phyloP scores from a whole-genome alignment of 2,329 filamentous ascomycete genomes.

The Didymella arachidicola region DNA sequence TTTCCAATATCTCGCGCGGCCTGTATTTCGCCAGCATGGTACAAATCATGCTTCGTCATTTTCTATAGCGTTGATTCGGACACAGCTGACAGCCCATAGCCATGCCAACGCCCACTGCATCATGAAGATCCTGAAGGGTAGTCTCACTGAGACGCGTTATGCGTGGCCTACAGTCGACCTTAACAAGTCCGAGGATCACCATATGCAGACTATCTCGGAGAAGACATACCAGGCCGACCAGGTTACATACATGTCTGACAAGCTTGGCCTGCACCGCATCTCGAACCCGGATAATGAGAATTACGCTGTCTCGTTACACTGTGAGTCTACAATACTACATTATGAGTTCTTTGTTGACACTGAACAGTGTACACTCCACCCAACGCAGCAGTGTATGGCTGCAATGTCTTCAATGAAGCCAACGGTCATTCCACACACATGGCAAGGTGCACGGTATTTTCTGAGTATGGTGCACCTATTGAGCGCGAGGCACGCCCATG shows the following conservation, averaged over 20 bases:
- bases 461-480: constrained; percentile 40
- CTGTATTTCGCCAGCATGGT: constrained; percentile 3
- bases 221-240: constrained; percentile 73
- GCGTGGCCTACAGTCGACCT: constrained; percentile 67
- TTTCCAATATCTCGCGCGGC: constrained; percentile 14
- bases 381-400: constrained; percentile 83
- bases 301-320: constrained; percentile 84
- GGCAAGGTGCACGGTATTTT: constrained; percentile 43
- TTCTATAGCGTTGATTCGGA: neutral
- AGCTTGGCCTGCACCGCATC: constrained; percentile 85
- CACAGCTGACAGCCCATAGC: constrained; percentile 28
- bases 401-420: constrained; percentile 78
- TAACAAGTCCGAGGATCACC: constrained; percentile 57
- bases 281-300: constrained; percentile 74
- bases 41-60: neutral
- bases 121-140: constrained; percentile 85
- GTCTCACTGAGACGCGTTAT: constrained; percentile 82
- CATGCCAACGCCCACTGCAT: constrained; percentile 82
- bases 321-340: constrained; percentile 51
- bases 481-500: constrained; percentile 8
- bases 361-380: constrained; percentile 79
- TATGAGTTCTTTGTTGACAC: neutral
- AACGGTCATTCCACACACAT: constrained; percentile 63
- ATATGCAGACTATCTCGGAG: constrained; percentile 71
- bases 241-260: constrained; percentile 89